Conservation (phyloP, 768 basidiomycete genomes). For the Rhodosporidiobolus odoratus region DNA sequence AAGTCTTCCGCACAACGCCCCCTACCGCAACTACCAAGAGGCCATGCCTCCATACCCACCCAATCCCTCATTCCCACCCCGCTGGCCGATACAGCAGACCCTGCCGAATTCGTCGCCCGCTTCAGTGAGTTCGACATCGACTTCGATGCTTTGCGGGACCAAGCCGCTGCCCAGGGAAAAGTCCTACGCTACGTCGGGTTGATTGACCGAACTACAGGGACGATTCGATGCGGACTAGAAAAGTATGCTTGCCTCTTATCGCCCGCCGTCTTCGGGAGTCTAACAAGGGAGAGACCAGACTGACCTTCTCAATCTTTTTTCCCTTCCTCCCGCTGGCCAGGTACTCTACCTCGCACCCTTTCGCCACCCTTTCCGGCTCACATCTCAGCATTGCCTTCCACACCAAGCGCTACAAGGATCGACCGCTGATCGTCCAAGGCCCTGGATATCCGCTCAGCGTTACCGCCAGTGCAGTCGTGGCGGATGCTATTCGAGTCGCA, state of each 20-base stretch:
- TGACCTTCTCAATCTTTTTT: too few relatives aligned
- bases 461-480: conserved; percentile 93
- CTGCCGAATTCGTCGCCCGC: conserved; percentile 72
- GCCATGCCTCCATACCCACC: conserved; percentile 73
- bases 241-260: too few relatives aligned
- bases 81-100: conserved; percentile 63
- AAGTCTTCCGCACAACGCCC: conserved; percentile 33
- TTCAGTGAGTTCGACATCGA: conserved; percentile 75
- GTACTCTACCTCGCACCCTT: conserved; percentile 82
- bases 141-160: conserved; percentile 65
- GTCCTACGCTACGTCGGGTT: conserved; percentile 93
- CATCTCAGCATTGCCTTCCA: conserved; percentile 98
- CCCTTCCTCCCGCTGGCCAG: conserved; percentile 48
- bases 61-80: conserved; percentile 75
- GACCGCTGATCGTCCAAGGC: conserved; percentile 89
- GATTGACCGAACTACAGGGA: conserved; percentile 66
- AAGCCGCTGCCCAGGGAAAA: conserved; percentile 67
- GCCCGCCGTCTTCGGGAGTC: too few relatives aligned
- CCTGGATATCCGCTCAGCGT: conserved; percentile 93
- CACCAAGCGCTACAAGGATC: conserved; percentile 76
- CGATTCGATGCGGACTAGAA: conserved; percentile 78
- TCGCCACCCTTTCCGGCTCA: conserved; percentile 89
- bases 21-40: conserved; percentile 56
- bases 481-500: conserved; percentile 62
- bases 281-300: too few relatives aligned